A percentile compares a stretch with the other conserved stretches of the same genome.
Evolutionary conservation across 257 asterid species (phyloP).

Genomic region (Nicotiana attenuata): DNA sequence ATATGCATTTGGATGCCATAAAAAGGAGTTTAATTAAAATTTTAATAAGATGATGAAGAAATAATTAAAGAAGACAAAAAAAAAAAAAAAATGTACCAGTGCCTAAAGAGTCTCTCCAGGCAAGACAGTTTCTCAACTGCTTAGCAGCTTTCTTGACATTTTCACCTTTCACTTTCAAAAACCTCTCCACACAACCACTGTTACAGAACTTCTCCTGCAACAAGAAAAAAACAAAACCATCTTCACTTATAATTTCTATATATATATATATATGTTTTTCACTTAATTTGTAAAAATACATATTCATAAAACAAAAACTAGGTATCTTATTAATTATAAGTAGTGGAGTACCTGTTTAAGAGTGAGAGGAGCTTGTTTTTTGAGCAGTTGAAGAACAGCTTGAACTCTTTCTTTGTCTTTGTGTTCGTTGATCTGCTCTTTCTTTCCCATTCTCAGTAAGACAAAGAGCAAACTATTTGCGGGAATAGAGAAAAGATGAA

Average conservation of each 20-base stretch:
- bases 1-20: slow-evolving; percentile 1
- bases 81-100: slow-evolving; percentile 38
- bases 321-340: too few species aligned
- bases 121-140: slow-evolving; percentile 63
- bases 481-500: not conserved
- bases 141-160: slow-evolving; percentile 85
- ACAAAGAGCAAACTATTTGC: not conserved
- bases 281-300: not conserved
- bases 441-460: slow-evolving; percentile 54
- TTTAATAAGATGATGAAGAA: not conserved
- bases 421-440: slow-evolving; percentile 53
- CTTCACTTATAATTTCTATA: not conserved
- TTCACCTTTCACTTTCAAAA: slow-evolving; percentile 72
- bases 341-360: slow-evolving; percentile 60
- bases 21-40: not conserved
- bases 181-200: slow-evolving; percentile 70
- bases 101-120: slow-evolving; percentile 86
- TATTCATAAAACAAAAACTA: too few species aligned
- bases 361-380: slow-evolving; percentile 73
- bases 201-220: slow-evolving; percentile 82
- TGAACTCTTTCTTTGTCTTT: slow-evolving; percentile 54
- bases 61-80: not conserved
- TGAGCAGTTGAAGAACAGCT: slow-evolving; percentile 63
- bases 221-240: not conserved
- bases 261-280: not conserved